A percentile compares a stretch with the other conserved stretches of the same genome.
phyloP scores from a whole-genome alignment of 768 basidiomycete species.

The Porphyrellus cyaneotinctus region DNA sequence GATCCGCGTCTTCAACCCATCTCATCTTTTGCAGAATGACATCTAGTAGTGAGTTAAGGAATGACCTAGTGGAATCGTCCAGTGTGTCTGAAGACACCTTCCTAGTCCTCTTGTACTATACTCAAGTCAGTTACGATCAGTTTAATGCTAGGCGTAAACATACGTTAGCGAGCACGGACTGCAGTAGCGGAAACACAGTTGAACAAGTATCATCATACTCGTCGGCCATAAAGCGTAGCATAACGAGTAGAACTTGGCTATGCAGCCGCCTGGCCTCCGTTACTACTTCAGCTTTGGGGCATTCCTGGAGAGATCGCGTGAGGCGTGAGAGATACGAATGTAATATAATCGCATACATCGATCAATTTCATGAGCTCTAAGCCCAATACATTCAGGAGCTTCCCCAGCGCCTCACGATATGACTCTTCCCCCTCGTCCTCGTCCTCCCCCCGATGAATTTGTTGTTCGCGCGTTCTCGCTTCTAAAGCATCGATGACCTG shows the following conservation, averaged over 20 bases:
- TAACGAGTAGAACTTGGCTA: conserved; percentile 67
- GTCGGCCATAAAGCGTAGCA: conserved; percentile 88
- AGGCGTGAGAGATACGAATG: neutral
- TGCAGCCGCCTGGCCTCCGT: conserved; percentile 63
- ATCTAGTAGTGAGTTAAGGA: conserved; percentile 72
- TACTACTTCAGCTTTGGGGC: conserved; percentile 52
- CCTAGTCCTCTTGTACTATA: conserved; percentile 77
- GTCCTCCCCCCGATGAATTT: conserved; percentile 59
- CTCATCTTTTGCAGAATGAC: conserved; percentile 85
- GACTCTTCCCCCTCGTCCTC: conserved; percentile 86
- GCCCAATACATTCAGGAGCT: conserved; percentile 76
- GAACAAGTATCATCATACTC: conserved; percentile 85
- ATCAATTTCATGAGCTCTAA: conserved; percentile 76
- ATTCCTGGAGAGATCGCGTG: conserved; percentile 44
- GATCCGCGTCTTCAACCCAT: conserved; percentile 80
- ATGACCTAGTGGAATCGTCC: conserved; percentile 65
- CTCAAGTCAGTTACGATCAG: conserved; percentile 1
- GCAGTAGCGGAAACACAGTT: conserved; percentile 79
- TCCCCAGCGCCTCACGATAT: conserved; percentile 86
- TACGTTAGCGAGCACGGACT: conserved; percentile 69
- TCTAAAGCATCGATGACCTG: conserved; percentile 81
- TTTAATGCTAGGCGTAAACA: conserved; percentile 23
- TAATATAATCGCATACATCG: conserved; percentile 49
- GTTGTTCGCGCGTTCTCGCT: conserved; percentile 64
- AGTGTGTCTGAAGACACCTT: conserved; percentile 59